Conservation (phyloP, 495 filamentous ascomycete genomes). For the Penicillium nucicola region DNA sequence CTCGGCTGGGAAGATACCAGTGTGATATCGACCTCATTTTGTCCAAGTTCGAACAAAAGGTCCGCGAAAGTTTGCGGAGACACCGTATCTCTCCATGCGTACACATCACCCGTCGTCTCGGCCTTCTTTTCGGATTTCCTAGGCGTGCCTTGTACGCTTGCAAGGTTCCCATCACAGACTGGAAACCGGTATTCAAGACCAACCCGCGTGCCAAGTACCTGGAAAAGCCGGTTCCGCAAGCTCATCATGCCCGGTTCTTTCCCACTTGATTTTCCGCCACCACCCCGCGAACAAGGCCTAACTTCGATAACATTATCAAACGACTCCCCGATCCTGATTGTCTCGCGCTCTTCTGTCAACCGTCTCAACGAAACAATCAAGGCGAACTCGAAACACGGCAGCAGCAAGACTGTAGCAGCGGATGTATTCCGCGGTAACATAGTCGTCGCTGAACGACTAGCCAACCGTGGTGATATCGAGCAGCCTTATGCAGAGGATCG, state of each 20-base stretch:
- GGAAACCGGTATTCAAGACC: constrained; percentile 62
- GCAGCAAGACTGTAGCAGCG: constrained; percentile 55
- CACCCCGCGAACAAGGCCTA: constrained; percentile 23
- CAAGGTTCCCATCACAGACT: constrained; percentile 66
- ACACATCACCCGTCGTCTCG: constrained; percentile 59
- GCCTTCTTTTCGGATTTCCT: constrained; percentile 71
- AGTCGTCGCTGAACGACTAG: constrained; percentile 57
- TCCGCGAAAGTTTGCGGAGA: constrained; percentile 78
- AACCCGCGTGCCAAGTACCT: constrained; percentile 8
- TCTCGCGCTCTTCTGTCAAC: constrained; percentile 77
- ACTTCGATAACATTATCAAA: constrained; percentile 80
- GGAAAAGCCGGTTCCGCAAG: constrained; percentile 32
- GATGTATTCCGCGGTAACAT: constrained; percentile 86
- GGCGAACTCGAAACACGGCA: constrained; percentile 35
- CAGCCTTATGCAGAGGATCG: constrained; percentile 55
- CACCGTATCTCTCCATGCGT: constrained; percentile 62
- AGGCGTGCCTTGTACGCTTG: constrained; percentile 74
- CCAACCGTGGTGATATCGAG: constrained; percentile 35
- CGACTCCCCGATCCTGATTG: constrained; percentile 85
- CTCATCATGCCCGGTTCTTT: constrained; percentile 55
- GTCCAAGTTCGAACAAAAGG: constrained; percentile 26
- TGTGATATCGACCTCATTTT: constrained; percentile 43
- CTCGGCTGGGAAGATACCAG: constrained; percentile 58
- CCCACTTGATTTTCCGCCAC: constrained; percentile 50
- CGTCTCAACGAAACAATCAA: constrained; percentile 69